These are phyloP conservation scores for Phytophthora tentaculata DNA, from an alignment of 352 stramenopile genomes.

Conservation along the genomic window DNA sequence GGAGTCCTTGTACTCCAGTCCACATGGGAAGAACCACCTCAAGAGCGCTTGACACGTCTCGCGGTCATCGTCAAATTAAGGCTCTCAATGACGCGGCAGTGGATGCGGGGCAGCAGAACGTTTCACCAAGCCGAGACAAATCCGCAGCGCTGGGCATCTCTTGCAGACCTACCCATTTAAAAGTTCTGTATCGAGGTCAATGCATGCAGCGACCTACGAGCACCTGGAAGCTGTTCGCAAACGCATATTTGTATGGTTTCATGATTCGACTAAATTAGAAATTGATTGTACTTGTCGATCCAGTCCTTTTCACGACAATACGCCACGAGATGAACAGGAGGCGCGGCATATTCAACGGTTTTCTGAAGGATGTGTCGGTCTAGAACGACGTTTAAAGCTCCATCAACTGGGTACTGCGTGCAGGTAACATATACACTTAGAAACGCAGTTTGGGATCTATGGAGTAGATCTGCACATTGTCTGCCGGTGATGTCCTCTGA, in stretches of 20 bases:
- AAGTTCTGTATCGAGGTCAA: too few relatives aligned
- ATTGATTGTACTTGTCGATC: too few relatives aligned
- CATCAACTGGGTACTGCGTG: background rate
- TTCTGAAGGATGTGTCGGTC: conserved; percentile 3
- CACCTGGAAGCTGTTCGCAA: too few relatives aligned
- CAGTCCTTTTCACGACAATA: background rate
- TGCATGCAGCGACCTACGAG: too few relatives aligned
- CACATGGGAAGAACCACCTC: too few relatives aligned
- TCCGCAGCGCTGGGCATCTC: too few relatives aligned
- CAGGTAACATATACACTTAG: conserved; percentile 15
- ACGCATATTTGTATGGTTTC: too few relatives aligned
- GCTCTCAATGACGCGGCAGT: conserved; percentile 7
- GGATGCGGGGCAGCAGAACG: conserved; percentile 13
- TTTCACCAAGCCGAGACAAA: too few relatives aligned
- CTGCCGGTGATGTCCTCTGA: conserved; percentile 2
- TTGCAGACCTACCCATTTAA: too few relatives aligned
- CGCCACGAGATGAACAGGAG: conserved; percentile 2
- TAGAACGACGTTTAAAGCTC: too few relatives aligned
- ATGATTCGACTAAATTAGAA: too few relatives aligned
- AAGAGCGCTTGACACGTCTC: background rate
- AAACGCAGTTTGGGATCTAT: conserved; percentile 9
- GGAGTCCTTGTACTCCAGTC: conserved; percentile 14
- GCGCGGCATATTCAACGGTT: conserved; percentile 1
- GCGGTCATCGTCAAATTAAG: too few relatives aligned
- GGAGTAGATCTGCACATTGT: background rate